These are phyloP conservation scores for Endothia cerciana DNA, from an alignment of 2,329 filamentous ascomycete species.

Conservation along the genomic window DNA sequence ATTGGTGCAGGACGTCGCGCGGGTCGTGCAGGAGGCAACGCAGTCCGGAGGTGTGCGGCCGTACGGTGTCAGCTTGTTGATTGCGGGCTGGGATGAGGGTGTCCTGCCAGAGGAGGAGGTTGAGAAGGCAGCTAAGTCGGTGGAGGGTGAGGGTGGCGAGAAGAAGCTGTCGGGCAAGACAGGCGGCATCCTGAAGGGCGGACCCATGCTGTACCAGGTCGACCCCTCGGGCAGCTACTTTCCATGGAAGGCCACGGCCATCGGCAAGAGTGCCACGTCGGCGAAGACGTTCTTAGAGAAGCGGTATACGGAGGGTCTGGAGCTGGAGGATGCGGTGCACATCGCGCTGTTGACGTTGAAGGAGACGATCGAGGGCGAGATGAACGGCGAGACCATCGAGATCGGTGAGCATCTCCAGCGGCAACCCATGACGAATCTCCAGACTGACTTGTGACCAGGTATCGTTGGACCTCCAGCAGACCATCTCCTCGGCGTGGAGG, in stretches of 20 bases:
- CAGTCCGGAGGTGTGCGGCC: slow-evolving; percentile 96
- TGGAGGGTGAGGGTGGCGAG: slow-evolving; percentile 62
- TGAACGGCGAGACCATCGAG: slow-evolving; percentile 98
- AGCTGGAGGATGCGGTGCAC: slow-evolving; percentile 97
- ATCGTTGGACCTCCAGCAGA: slow-evolving; percentile 95
- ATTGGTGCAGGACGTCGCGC: slow-evolving; percentile 96
- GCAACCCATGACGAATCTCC: background rate
- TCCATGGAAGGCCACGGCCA: slow-evolving; percentile 98
- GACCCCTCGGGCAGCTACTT: slow-evolving; percentile 99
- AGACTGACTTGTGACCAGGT: slow-evolving; percentile 53
- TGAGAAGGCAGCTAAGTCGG: slow-evolving; percentile 58
- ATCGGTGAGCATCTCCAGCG: slow-evolving; percentile 69
- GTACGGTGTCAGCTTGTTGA: slow-evolving; percentile 92
- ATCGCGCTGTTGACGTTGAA: slow-evolving; percentile 97
- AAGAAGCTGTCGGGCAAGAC: slow-evolving; percentile 85
- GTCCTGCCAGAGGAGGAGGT: slow-evolving; percentile 82
- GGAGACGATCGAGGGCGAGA: slow-evolving; percentile 99
- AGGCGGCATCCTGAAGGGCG: slow-evolving; percentile 91
- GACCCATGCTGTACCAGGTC: slow-evolving; percentile 97
- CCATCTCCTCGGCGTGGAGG: slow-evolving; percentile 88
- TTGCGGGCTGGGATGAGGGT: slow-evolving; percentile 97
- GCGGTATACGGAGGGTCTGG: slow-evolving; percentile 94
- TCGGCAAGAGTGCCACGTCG: slow-evolving; percentile 96
- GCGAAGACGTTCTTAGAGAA: slow-evolving; percentile 99
- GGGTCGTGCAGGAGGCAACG: slow-evolving; percentile 98